Evolutionary conservation across 2,329 filamentous ascomycete species (phyloP), one percentile per base, ranked within the genome.

Genomic region (Talaromyces atroroseus): DNA sequence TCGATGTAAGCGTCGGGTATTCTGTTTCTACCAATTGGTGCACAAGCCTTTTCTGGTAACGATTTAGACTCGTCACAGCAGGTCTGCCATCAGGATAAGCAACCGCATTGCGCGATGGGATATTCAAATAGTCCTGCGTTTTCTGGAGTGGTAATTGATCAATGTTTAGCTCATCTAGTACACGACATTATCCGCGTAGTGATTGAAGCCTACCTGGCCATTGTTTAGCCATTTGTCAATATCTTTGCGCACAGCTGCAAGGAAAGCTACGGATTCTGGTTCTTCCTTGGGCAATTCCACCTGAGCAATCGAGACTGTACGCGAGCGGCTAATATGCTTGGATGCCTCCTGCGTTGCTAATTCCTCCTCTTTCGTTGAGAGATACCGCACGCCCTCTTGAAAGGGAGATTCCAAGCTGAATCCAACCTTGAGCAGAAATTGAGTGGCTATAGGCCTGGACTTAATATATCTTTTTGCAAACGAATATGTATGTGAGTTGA

Each of bases 11-110:
- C 21, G 59, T 62, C 1, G 74, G 73, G 55, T 73, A 89, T 61
- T 88, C 84, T 14, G 78, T 78, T 12, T 82, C 77, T n/a, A 89
- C 77, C 12, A 87, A 73, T 62, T 88, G 84, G 64, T 88, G 82
- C 0, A 88, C 78, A 5, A 89, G 74, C 34, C 83, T 77, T 66
- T 85, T 83, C 65, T 89, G 84, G 62, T 82, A 87, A 0, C 78
- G 76, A 58, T 78, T 83, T 24, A 85, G 65, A 1, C 56, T 57
- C 4, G 52, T 57, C n/a, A 69, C 67, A 42, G 70, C 59, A 12
- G 54, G 54, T 12, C 52, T 59, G 5, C 56, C 36, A 59, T 44
- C 8, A 52, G 54, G 1, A 54, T 54, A 18, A 63, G 16, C 54
- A 53, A 45, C 12, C 46, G 32, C 40, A 12, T 59, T 60, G 3